Conservation (phyloP, 805 yeast species). For the Cyberlindnera misumaiensis region DNA sequence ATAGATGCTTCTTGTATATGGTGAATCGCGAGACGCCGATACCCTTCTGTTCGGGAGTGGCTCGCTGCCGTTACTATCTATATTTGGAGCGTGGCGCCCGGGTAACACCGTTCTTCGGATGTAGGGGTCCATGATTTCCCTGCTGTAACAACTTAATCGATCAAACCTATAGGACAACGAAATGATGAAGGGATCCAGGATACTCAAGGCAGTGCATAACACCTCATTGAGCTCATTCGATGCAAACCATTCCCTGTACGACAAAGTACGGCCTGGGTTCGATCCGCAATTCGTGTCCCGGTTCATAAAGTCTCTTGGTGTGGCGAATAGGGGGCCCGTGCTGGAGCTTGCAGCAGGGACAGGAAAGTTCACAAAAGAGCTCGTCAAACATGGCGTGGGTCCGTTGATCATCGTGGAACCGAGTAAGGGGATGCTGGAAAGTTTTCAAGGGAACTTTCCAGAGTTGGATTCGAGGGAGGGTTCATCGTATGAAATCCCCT, state of each 20-base stretch:
- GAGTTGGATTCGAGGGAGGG: constrained; percentile 30
- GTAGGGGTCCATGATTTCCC: too few relatives aligned
- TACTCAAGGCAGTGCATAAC: constrained; percentile 15
- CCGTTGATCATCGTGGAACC: constrained; percentile 46
- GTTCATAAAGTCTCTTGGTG: constrained; percentile 33
- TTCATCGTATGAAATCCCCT: constrained; percentile 41
- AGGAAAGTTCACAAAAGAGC: constrained; percentile 50
- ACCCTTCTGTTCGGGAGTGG: too few relatives aligned
- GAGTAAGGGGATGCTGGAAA: constrained; percentile 46
- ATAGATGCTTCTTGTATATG: too few relatives aligned
- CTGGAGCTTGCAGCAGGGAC: constrained; percentile 58
- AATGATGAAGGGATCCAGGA: too few relatives aligned
- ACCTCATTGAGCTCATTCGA: constrained; percentile 44
- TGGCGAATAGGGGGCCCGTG: constrained; percentile 25
- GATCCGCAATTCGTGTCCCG: constrained; percentile 33
- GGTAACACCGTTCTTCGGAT: too few relatives aligned
- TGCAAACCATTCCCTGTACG: constrained; percentile 45
- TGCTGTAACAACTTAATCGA: too few relatives aligned
- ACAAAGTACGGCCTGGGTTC: constrained; percentile 46
- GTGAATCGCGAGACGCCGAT: too few relatives aligned
- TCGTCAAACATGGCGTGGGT: constrained; percentile 29
- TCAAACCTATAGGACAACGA: too few relatives aligned
- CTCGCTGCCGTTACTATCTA: too few relatives aligned
- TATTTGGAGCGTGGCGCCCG: too few relatives aligned
- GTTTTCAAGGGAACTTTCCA: constrained; percentile 43